These are phyloP conservation scores for Polyporus arcularius DNA, from an alignment of 768 basidiomycete genomes.

Conservation along the genomic window DNA sequence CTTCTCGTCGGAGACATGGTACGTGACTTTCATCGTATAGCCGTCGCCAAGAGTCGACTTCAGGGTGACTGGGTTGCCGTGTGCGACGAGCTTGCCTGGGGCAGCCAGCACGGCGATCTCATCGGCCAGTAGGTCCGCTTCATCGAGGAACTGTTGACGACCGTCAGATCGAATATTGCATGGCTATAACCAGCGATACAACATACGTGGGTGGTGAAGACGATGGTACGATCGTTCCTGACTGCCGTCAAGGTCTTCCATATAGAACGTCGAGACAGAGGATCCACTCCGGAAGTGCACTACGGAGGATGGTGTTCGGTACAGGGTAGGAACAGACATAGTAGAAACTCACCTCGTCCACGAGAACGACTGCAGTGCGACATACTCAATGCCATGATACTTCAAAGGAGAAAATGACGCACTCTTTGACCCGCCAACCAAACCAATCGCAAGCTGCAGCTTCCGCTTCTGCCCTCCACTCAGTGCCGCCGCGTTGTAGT, in stretches of 20 bases:
- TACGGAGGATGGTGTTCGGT: conserved; percentile 7
- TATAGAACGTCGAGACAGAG: conserved; percentile 72
- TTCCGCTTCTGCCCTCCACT: conserved; percentile 83
- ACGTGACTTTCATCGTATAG: conserved; percentile 57
- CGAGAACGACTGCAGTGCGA: conserved; percentile 20
- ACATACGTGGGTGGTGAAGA: conserved; percentile 79
- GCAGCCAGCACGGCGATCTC: conserved; percentile 76
- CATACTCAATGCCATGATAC: conserved; percentile 25
- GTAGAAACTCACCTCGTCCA: conserved; percentile 27
- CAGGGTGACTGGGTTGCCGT: conserved; percentile 72
- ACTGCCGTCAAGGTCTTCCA: conserved; percentile 76
- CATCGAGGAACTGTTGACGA: conserved; percentile 62
- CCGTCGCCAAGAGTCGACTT: conserved; percentile 74
- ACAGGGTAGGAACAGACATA: neutral
- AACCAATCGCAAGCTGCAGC: conserved; percentile 76
- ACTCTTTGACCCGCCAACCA: conserved; percentile 76
- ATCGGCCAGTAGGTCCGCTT: conserved; percentile 78
- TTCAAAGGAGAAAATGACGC: conserved; percentile 21
- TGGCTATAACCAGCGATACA: neutral
- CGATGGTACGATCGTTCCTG: conserved; percentile 64
- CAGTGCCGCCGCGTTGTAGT: conserved; percentile 62
- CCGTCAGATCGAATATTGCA: neutral
- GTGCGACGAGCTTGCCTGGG: conserved; percentile 73
- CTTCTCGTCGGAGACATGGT: conserved; percentile 31
- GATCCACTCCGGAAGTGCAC: conserved; percentile 82